phyloP scores from a whole-genome alignment of 257 asterid genomes.

The Catharanthus roseus region DNA sequence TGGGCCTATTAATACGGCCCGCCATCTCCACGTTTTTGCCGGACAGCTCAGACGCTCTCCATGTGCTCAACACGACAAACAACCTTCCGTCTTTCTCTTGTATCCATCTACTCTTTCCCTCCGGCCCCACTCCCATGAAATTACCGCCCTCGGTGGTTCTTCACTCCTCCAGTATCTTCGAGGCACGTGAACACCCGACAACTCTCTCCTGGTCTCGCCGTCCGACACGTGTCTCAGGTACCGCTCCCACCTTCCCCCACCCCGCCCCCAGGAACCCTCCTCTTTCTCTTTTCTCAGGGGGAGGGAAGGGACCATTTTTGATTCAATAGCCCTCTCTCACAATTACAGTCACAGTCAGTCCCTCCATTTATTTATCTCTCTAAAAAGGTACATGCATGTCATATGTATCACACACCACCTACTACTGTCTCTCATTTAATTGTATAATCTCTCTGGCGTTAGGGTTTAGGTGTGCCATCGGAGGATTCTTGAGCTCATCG shows the following conservation, averaged over 20 bases:
- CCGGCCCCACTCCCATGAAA: neutral
- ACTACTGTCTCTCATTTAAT: too few relatives aligned
- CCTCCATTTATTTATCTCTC: slow-evolving; percentile 8
- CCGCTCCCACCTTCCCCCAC: too few relatives aligned
- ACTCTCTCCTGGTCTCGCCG: neutral
- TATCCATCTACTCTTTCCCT: neutral
- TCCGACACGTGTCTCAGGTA: slow-evolving; percentile 32
- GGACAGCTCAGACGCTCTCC: neutral
- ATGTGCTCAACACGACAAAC: neutral
- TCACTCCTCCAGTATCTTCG: neutral
- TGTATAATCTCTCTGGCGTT: neutral
- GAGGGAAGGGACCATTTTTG: neutral
- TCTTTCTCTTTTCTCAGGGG: neutral
- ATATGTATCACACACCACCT: too few relatives aligned
- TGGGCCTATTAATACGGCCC: too few relatives aligned
- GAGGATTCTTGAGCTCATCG: neutral
- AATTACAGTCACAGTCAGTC: too few relatives aligned
- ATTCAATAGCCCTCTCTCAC: neutral
- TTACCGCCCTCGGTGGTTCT: neutral
- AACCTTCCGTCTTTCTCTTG: neutral
- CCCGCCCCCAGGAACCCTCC: slow-evolving; percentile 20
- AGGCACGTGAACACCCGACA: slow-evolving; percentile 1
- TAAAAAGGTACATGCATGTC: neutral
- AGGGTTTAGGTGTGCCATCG: slow-evolving; percentile 16
- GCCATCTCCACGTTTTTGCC: too few relatives aligned